Conservation (phyloP, 331 rosid genomes). For the Quercus phellos region DNA sequence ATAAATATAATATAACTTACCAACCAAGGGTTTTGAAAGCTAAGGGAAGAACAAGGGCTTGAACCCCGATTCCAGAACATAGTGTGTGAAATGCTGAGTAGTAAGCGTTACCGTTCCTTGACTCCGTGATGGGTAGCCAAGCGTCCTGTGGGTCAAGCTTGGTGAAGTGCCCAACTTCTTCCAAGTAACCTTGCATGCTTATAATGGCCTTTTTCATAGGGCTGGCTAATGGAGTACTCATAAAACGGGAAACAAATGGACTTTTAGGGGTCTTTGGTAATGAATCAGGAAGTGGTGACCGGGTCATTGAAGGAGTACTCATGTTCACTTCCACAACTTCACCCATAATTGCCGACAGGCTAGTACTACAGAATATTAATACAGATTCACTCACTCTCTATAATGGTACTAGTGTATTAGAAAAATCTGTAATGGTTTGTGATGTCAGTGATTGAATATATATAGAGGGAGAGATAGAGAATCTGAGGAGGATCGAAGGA, state of each 20-base stretch:
- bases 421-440: background rate
- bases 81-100: constrained; percentile 66
- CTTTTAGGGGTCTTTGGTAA: constrained; percentile 27
- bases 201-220: constrained; percentile 60
- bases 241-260: constrained; percentile 31
- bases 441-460: background rate
- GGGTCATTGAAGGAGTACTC: constrained; percentile 5
- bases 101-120: constrained; percentile 54
- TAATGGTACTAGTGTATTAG: background rate
- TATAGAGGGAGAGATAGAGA: background rate
- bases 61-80: constrained; percentile 57
- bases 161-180: constrained; percentile 62
- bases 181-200: constrained; percentile 51
- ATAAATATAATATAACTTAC: constrained; percentile 21
- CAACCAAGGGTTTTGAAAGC: constrained; percentile 56
- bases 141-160: constrained; percentile 65
- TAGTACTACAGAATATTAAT: background rate
- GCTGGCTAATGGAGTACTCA: constrained; percentile 48
- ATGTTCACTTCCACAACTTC: constrained; percentile 31
- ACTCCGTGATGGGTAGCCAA: constrained; percentile 77
- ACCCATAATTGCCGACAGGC: background rate
- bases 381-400: background rate
- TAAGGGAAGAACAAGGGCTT: constrained; percentile 63
- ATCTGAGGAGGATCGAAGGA: no score
- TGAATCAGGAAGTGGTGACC: constrained; percentile 6